Percentiles rank a stretch among this genome's conserved stretches.
These are phyloP conservation scores for Gleditsia sinensis DNA, from an alignment of 306 rosid genomes.

Conservation along the genomic window DNA sequence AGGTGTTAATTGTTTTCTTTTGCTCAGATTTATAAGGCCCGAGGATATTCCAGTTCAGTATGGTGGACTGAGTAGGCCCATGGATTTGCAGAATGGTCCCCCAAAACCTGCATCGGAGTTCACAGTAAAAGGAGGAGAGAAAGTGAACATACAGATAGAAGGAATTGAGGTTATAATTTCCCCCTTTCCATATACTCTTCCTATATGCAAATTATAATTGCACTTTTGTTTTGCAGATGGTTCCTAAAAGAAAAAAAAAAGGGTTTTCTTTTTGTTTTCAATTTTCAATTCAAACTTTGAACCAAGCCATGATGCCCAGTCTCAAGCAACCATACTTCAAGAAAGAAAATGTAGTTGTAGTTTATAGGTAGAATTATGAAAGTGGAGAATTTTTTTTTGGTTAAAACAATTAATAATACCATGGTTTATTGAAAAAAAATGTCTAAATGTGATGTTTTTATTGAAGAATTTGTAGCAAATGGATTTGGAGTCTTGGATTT, in stretches of 20 bases:
- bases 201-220: not conserved
- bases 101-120: slow-evolving; percentile 97
- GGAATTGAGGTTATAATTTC: slow-evolving; percentile 84
- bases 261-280: not conserved
- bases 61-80: slow-evolving; percentile 80
- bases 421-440: too few relatives aligned
- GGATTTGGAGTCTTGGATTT: too few relatives aligned
- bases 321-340: too few relatives aligned
- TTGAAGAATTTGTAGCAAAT: too few relatives aligned
- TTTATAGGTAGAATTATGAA: too few relatives aligned
- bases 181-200: slow-evolving; percentile 13
- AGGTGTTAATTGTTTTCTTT: slow-evolving; percentile 18
- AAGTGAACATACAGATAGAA: slow-evolving; percentile 93
- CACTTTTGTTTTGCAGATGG: slow-evolving; percentile 3
- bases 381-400: too few relatives aligned
- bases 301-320: too few relatives aligned
- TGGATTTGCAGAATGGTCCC: slow-evolving; percentile 81
- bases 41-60: slow-evolving; percentile 93
- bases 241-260: not conserved
- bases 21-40: slow-evolving; percentile 79
- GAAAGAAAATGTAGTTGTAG: too few relatives aligned
- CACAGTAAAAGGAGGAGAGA: slow-evolving; percentile 97
- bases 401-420: too few relatives aligned
- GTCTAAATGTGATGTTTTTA: too few relatives aligned
- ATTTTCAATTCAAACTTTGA: not conserved